A percentile compares a stretch with the other conserved stretches of the same genome.
phyloP scores from a whole-genome alignment of 257 asterid species.

The Thymus quinquecostatus region DNA sequence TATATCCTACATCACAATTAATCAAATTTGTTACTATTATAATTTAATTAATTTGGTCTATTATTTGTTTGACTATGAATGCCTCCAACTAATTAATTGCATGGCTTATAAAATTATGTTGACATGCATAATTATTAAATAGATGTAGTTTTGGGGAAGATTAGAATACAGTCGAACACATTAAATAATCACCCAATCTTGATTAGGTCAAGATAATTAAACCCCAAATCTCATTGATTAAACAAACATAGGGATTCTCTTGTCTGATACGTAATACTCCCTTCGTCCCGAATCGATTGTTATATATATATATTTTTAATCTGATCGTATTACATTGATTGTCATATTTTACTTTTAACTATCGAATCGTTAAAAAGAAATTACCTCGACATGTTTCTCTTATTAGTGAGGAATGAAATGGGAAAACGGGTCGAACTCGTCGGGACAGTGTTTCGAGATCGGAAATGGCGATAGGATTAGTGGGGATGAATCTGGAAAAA shows the following conservation, averaged over 20 bases:
- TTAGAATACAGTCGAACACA: slow-evolving; percentile 14
- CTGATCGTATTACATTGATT: too few species aligned
- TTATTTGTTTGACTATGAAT: slow-evolving; percentile 24
- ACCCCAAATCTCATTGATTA: background rate
- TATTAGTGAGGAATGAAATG: too few species aligned
- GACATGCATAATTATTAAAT: background rate
- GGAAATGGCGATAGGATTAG: background rate
- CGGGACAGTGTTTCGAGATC: slow-evolving; percentile 25
- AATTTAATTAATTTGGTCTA: background rate
- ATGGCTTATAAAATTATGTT: slow-evolving; percentile 16
- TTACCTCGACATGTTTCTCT: too few species aligned
- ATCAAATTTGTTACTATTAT: background rate
- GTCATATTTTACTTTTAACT: too few species aligned
- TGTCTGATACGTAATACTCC: background rate
- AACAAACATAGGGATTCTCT: slow-evolving; percentile 23
- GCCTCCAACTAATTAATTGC: slow-evolving; percentile 14
- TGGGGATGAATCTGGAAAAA: slow-evolving; percentile 35
- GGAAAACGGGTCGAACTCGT: too few species aligned
- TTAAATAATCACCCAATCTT: slow-evolving; percentile 14
- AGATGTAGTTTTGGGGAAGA: background rate
- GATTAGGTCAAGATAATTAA: slow-evolving; percentile 5
- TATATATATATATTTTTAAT: too few species aligned
- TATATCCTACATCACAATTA: background rate
- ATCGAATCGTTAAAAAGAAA: too few species aligned
- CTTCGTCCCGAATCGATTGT: too few species aligned